Percentiles rank a stretch among this genome's conserved stretches.
Evolutionary conservation across 208 protist genomes (phyloP).

Genomic region (Trichomonas vaginalis): DNA sequence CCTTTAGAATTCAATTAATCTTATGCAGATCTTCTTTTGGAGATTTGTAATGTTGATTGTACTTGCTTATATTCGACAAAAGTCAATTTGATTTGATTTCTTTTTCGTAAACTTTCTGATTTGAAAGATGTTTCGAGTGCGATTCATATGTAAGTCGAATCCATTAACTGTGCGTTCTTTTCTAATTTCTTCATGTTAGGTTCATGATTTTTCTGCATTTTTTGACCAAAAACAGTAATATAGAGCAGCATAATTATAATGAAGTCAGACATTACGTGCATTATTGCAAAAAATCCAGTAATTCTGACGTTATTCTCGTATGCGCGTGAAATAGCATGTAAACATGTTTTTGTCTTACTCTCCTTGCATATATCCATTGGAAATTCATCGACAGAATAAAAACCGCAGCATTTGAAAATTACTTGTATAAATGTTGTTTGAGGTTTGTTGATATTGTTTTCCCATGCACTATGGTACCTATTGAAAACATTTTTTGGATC

Average conservation of each 20-base stretch:
- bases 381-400: background rate
- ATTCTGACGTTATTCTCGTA: background rate
- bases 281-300: background rate
- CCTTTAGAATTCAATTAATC: no score
- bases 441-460: background rate
- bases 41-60: no score
- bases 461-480: background rate
- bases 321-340: background rate
- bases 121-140: no score
- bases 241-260: background rate
- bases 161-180: no score
- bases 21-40: no score
- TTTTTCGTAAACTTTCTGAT: no score
- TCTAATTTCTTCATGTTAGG: no score
- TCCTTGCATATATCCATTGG: background rate
- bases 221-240: background rate
- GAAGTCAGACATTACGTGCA: background rate
- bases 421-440: background rate
- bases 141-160: no score
- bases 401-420: background rate
- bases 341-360: background rate
- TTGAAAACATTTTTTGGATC: background rate
- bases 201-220: no score
- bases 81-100: no score
- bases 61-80: no score